Conservation (phyloP, 2,329 filamentous ascomycete species). For the Byssochlamys sp. region DNA sequence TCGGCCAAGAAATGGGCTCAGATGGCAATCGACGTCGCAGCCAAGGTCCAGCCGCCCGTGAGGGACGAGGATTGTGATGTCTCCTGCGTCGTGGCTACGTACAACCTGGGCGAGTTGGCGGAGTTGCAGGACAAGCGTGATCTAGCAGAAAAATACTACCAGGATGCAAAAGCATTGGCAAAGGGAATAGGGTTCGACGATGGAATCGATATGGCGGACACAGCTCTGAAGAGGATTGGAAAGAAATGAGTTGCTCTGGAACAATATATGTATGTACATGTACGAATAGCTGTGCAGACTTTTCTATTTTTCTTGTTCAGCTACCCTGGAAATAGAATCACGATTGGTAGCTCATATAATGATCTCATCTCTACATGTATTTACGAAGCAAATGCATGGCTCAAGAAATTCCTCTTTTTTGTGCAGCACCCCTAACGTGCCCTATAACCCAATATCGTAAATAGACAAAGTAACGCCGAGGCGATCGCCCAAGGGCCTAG, state of each 20-base stretch:
- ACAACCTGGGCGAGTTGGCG: constrained; percentile 76
- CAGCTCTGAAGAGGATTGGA: constrained; percentile 22
- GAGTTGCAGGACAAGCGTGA: constrained; percentile 58
- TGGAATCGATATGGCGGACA: constrained; percentile 20
- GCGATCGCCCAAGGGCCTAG: background rate
- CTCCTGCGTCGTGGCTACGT: constrained; percentile 72
- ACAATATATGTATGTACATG: background rate
- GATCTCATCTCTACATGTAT: background rate
- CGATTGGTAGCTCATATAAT: background rate
- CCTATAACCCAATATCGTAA: background rate
- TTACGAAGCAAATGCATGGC: background rate
- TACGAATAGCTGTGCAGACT: background rate
- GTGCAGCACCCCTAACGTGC: background rate
- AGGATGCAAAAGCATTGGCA: constrained; percentile 55
- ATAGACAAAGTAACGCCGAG: background rate
- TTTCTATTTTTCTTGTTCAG: background rate
- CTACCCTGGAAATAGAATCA: background rate
- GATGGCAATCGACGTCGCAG: constrained; percentile 61
- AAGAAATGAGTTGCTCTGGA: constrained; percentile 5
- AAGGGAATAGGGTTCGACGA: constrained; percentile 35
- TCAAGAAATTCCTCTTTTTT: background rate
- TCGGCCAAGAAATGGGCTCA: constrained; percentile 69
- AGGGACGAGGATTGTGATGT: constrained; percentile 72
- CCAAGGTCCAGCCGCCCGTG: constrained; percentile 54
- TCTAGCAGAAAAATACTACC: constrained; percentile 59